phyloP scores from a whole-genome alignment of 2,329 filamentous ascomycete genomes.

The Emmonsiellopsis sp. region DNA sequence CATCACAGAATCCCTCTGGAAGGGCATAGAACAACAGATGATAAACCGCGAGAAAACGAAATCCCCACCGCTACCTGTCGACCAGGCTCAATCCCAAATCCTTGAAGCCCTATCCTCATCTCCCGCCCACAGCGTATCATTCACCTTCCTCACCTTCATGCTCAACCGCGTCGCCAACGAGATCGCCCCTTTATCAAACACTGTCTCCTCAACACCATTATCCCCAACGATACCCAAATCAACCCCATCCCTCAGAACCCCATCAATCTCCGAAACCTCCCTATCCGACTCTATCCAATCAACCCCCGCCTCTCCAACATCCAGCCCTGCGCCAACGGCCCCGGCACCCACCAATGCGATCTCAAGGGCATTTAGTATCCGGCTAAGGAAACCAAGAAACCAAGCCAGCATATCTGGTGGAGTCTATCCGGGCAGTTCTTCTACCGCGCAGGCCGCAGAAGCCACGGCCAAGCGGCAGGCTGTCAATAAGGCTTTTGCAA shows the following conservation, averaged over 20 bases:
- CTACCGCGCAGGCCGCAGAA: slow-evolving; percentile 21
- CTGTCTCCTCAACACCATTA: slow-evolving; percentile 10
- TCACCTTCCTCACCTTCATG: slow-evolving; percentile 77
- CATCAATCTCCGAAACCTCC: slow-evolving; percentile 11
- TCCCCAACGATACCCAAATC: slow-evolving; percentile 9
- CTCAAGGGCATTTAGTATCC: slow-evolving; percentile 8
- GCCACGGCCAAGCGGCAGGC: slow-evolving; percentile 46
- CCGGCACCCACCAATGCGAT: neutral
- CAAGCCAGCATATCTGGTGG: slow-evolving; percentile 2
- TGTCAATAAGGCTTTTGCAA: slow-evolving; percentile 53
- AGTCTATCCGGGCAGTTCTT: slow-evolving; percentile 3
- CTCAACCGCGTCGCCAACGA: slow-evolving; percentile 52
- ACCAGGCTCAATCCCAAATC: slow-evolving; percentile 51
- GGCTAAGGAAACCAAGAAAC: slow-evolving; percentile 4
- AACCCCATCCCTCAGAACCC: slow-evolving; percentile 16
- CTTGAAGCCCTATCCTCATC: slow-evolving; percentile 64
- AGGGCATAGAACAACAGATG: slow-evolving; percentile 51
- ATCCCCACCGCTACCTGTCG: slow-evolving; percentile 32
- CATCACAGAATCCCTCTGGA: slow-evolving; percentile 61
- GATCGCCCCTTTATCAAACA: slow-evolving; percentile 33
- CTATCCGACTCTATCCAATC: slow-evolving; percentile 22
- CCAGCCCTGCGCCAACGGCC: neutral
- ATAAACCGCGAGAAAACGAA: slow-evolving; percentile 41
- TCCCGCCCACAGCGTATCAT: slow-evolving; percentile 76
- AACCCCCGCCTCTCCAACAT: slow-evolving; percentile 18